A percentile compares a stretch with the other conserved stretches of the same genome.
Evolutionary conservation across 768 basidiomycete species (phyloP).

Genomic region (Rhizopogon vulgaris): DNA sequence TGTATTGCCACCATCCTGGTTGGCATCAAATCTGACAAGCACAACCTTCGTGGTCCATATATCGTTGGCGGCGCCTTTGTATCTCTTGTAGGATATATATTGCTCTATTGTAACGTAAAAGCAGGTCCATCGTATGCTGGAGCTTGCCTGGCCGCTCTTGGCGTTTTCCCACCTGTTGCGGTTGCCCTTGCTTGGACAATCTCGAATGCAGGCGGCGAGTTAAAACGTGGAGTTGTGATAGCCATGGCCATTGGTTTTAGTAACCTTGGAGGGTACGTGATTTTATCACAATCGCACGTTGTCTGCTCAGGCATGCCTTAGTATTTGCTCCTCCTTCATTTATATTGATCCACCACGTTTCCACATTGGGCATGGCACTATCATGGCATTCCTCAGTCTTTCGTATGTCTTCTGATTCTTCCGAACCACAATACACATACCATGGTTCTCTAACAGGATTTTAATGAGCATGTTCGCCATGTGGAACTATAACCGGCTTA

Average conservation of each 20-base stretch:
- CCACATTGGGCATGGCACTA: conserved; percentile 30
- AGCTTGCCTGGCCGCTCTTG: conserved; percentile 43
- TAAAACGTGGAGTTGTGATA: conserved; percentile 43
- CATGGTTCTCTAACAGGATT: conserved; percentile 29
- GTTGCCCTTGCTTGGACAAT: conserved; percentile 48
- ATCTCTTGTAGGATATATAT: conserved; percentile 45
- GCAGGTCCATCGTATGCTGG: conserved; percentile 34
- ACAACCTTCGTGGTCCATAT: conserved; percentile 42
- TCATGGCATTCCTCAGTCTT: conserved; percentile 27
- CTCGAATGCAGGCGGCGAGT: conserved; percentile 52
- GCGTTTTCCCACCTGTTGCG: conserved; percentile 45
- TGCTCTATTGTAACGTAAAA: conserved; percentile 32
- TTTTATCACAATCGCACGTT: conserved; percentile 9
- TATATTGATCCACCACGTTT: conserved; percentile 33
- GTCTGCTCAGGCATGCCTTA: conserved; percentile 5
- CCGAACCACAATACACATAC: conserved; percentile 14
- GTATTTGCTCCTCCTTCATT: conserved; percentile 37
- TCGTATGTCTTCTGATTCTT: conserved; percentile 10
- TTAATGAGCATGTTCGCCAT: conserved; percentile 37
- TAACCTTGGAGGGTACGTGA: conserved; percentile 43
- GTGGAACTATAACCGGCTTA: conserved; percentile 43
- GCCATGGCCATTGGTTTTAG: conserved; percentile 50
- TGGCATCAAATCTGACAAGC: conserved; percentile 37
- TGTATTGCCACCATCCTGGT: conserved; percentile 37
- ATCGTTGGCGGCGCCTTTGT: conserved; percentile 36